A percentile compares a stretch with the other conserved stretches of the same genome.
Conservation (phyloP, 805 yeast species). For the Starmerella ratchasimensis region DNA sequence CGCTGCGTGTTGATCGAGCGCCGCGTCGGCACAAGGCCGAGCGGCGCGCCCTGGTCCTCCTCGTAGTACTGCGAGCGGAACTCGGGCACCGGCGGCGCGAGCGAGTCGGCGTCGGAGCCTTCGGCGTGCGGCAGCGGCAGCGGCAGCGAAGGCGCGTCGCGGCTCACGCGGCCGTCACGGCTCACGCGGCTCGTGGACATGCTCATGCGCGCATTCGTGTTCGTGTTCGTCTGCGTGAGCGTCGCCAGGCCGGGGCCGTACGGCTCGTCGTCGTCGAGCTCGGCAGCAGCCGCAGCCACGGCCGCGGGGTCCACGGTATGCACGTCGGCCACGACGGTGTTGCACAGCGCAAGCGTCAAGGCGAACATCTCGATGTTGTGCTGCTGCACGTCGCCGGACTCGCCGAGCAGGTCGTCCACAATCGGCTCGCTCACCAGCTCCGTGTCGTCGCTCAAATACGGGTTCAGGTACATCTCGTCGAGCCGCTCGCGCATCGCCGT, state of each 20-base stretch:
- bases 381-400: constrained; percentile 32
- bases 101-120: no score
- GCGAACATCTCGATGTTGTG: constrained; percentile 43
- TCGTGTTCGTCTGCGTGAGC: neutral
- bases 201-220: no score
- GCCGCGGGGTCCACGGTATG: neutral
- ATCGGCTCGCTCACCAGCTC: constrained; percentile 43
- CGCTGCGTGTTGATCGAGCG: no score
- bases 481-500: constrained; percentile 37
- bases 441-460: constrained; percentile 29
- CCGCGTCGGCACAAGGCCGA: no score
- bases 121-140: no score
- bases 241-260: neutral
- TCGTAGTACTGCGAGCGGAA: no score
- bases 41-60: no score
- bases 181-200: no score
- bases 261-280: neutral
- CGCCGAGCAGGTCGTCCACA: constrained; percentile 38
- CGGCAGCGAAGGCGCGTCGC: no score
- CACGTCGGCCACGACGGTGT: constrained; percentile 54
- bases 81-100: no score
- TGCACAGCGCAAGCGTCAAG: constrained; percentile 57
- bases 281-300: neutral
- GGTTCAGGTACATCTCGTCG: constrained; percentile 28
- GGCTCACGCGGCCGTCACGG: no score